Conservation (phyloP, 345 rosid genomes). For the Noccaea bulbosa region DNA sequence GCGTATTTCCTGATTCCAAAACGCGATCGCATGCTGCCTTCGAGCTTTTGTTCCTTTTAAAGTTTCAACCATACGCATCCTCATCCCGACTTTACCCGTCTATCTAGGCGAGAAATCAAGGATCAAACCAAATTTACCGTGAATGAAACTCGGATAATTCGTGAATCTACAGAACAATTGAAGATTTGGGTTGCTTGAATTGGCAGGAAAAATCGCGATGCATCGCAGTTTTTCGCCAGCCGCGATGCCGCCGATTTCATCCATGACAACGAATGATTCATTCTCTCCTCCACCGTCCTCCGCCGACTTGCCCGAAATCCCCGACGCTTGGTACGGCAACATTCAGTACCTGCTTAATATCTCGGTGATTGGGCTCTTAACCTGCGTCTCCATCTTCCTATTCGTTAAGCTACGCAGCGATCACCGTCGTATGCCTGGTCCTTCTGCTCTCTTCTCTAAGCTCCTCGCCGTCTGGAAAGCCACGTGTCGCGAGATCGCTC, state of each 20-base stretch:
- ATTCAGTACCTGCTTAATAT: conserved; percentile 92
- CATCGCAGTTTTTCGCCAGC: conserved; percentile 30
- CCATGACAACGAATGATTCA: conserved; percentile 10
- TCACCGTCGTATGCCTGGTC: conserved; percentile 88
- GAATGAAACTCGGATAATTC: not conserved
- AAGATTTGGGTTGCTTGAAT: conserved; percentile 19
- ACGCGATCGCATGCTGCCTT: too few species aligned
- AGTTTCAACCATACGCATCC: too few species aligned
- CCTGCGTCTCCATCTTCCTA: conserved; percentile 83
- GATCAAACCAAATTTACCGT: too few species aligned
- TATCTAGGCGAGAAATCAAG: too few species aligned
- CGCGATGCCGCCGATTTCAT: conserved; percentile 43
- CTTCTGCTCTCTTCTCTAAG: conserved; percentile 68
- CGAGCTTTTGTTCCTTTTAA: too few species aligned
- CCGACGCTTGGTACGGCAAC: conserved; percentile 86
- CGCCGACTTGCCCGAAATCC: conserved; percentile 47
- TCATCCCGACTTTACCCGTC: too few species aligned
- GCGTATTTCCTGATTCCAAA: too few species aligned
- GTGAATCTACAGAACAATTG: not conserved
- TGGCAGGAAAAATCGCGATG: conserved; percentile 27
- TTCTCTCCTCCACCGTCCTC: conserved; percentile 56
- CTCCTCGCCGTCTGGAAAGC: conserved; percentile 99
- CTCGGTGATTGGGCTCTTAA: conserved; percentile 76
- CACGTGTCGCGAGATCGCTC: conserved; percentile 80
- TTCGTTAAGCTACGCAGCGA: conserved; percentile 95